Evolutionary conservation across 768 basidiomycete species (phyloP), one percentile per base, ranked within the genome.

Genomic region (Mycena belliarum): DNA sequence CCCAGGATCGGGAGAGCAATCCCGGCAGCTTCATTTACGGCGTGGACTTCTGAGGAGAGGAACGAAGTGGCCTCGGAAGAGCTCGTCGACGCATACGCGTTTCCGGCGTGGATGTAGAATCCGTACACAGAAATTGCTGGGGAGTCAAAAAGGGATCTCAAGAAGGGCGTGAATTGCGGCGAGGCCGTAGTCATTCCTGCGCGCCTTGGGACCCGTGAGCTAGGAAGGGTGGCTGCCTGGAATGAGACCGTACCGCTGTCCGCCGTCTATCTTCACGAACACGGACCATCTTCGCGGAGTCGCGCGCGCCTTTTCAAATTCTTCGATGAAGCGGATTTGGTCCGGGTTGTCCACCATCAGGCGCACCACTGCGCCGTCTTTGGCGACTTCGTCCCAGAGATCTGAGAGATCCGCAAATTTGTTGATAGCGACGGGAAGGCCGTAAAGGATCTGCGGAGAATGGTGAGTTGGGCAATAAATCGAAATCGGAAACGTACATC

Each of bases 191-290:
- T 72, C 20, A 88, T 75, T 12, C 93, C 92, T 29, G 92, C 89
- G 38, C 92, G 91, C 65, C 92, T 91, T 9, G 3, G 28, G 57
- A 35, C 40, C 6, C 21, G 20, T 29, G 49, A 52, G 59, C 70
- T 37, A 69, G 59, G 58, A 49, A 24, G n/a, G 15, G 25, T 5
- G 21, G 16, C 20, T 5, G 9, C 24, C 7, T 15, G 11, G 35
- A 21, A 18, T 7, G 8, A 68, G n/a, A n/a, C n/a, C 87, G 66
- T 71, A 93, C 91, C 86, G 85, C 64, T 84, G 81, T 26, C 88
- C 91, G 8, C 84, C 84, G 63, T 94, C 89, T 33, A 93, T 72
- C 74, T 94, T 94, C 57, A 95, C 79, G 69, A 93, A 94, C 0
- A 81, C 81, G 15, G 86, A 88, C 92, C 93, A 94, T 42, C 68